These are phyloP conservation scores for Beauveria sp. DNA, from an alignment of 2,329 filamentous ascomycete genomes.

Conservation along the genomic window DNA sequence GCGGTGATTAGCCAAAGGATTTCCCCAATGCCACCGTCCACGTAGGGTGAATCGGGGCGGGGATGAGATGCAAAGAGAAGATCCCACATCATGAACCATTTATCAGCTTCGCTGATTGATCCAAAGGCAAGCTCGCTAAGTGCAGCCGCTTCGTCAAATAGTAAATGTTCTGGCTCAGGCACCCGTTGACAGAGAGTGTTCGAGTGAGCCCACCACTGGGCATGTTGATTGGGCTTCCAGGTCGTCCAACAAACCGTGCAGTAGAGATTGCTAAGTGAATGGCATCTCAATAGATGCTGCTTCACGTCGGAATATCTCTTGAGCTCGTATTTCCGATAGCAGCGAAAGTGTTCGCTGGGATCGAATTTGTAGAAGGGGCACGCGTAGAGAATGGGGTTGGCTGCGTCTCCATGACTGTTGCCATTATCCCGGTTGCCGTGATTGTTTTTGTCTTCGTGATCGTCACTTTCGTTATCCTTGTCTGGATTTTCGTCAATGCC, in stretches of 20 bases:
- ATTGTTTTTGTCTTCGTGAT: not conserved
- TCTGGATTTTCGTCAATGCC: not conserved
- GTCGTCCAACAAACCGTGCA: slow-evolving; percentile 1
- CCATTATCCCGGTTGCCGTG: not conserved
- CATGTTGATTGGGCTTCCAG: not conserved
- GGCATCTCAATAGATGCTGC: slow-evolving; percentile 1
- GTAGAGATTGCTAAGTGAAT: not conserved
- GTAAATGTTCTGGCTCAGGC: not conserved
- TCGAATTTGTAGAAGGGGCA: slow-evolving; percentile 8
- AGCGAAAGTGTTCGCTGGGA: not conserved
- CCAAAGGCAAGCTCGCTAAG: not conserved
- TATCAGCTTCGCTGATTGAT: not conserved
- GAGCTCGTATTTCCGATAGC: slow-evolving; percentile 3
- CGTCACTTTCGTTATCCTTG: not conserved
- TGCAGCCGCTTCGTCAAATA: not conserved
- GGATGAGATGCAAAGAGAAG: not conserved
- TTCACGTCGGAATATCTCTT: not conserved
- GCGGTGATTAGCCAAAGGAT: not conserved
- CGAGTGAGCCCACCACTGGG: not conserved
- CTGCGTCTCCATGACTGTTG: not conserved
- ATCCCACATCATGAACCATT: slow-evolving; percentile 8
- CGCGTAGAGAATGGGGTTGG: not conserved
- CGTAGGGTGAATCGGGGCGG: not conserved
- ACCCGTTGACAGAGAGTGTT: not conserved
- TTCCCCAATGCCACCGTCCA: not conserved